Evolutionary conservation across 768 basidiomycete species (phyloP), one percentile per base, ranked within the genome.

Genomic region (Lactarius psammicola): DNA sequence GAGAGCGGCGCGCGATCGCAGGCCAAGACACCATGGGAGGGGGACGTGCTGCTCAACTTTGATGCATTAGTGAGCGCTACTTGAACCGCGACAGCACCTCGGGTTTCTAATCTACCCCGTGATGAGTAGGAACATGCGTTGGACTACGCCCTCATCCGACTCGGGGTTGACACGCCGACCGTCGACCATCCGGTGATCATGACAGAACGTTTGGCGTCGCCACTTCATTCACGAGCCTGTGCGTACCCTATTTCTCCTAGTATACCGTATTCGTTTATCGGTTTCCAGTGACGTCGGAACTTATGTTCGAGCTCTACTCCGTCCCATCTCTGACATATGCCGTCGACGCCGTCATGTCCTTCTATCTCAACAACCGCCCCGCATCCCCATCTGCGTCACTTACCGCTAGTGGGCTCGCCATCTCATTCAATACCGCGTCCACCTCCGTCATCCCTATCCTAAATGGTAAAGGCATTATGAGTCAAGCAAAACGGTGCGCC

Each of bases 261-360:
- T 33, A 28, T 62, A 26, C 30, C 54, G 63, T 60, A 15, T 15
- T 13, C 58, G 9, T 56, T 63, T 28, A 44, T 36, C 7, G 46
- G 33, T 0, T 40, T 53, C 53, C 72, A 95, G 94, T 97, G 62
- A 96, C 95, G 10, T 95, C 95, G 0, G 97, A 99, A 73, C 86
- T 99, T 34, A 85, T 99, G 77, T 99, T 99, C 73, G 97, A 99
- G 77, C 83, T 87, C 54, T 99, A 98, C 74, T 81, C 82, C 5
- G 93, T 89, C 4, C 95, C 96, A 1, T 87, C 89, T 6, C 80
- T 98, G 56, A 81, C 91, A 4, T 98, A 92, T 77, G 92, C 91
- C 61, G 80, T 97, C 64, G 97, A 99, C 73, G 87, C 90, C 13
- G 78, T 94, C 66, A 93, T 97, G 85, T 94, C 95, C 4, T 95